Evolutionary conservation across 225 moss, liverwort and hornwort genomes (phyloP), one percentile per base, ranked within the genome.

Genomic region (Pseudisothecium myosuroides): DNA sequence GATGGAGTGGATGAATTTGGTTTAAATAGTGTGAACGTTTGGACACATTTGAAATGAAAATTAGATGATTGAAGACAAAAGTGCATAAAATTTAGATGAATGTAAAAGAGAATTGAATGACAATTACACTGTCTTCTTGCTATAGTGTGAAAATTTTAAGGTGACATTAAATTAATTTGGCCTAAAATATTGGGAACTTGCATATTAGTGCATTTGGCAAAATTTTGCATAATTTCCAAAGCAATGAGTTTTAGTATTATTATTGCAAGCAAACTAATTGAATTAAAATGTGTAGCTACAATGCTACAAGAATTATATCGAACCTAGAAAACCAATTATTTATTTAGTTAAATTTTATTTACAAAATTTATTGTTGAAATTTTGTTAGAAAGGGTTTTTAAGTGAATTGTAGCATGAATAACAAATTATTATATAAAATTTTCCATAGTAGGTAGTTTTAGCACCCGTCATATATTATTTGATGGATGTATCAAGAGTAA

Each of bases 21-120:
- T 75, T 8, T 7, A 20, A 32, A 2, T 21, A 20, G 12, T 49
- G 0, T 49, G 0, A 49, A 75, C 0, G 0, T 49, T 75, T 49
- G 4, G 31, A 31, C 4, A 32, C 12, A 74, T 19, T 49, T 45
- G 31, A 32, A 49, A 32, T 75, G 7, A 45, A 1, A 75, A 26
- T 19, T 49, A 19, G 12, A 75, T 49, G 7, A 49, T 20, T 49
- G 49, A 75, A 19, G 49, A 20, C 19, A 5, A 7, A 75, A 49
- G 12, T 75, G 12, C 19, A 31, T 32, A 0, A 32, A 75, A 31
- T 32, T 19, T 49, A 1, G 4, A 49, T 75, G 19, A 49, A 34
- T 52, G 52, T 34, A 14, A 3, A 34, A 0, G 12, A 76, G 8
- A 52, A 5, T 52, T 50, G 20, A 49, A 75, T 12, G 20, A 76